Evolutionary conservation across 1,139 yeast species (phyloP), one percentile per base, ranked within the genome.

Genomic region (Candida sp.): DNA sequence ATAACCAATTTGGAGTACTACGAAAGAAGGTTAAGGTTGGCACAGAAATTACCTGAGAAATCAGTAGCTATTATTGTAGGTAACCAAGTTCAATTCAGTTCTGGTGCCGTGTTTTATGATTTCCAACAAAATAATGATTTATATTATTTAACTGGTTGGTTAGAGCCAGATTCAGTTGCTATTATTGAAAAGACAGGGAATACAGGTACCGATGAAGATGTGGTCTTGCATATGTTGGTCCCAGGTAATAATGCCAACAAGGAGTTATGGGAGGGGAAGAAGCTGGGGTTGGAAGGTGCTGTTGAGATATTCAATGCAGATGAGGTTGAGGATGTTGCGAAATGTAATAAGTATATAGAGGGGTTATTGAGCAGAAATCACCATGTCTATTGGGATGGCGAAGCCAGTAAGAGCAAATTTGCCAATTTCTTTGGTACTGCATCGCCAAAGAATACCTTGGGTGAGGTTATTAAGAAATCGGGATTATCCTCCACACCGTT

Each of bases 261-360:
- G 27, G 99, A 93, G 62, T 79, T 85, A 49, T 93, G 99, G 99
- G 97, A 91, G 56, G 99, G 99, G 7, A 83, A 80, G 36, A 77
- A 96, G 53, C 84, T 95, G 34, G 99, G 99, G 1, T 73, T 84
- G 5, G 80, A 82, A 40, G 97, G 96, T 9, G 97, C 87, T 0
- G 68, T 67, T 43, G 91, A 88, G 41, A 78, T 84, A 40, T 93
- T 93, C 68, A 93, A 91, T 61, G 97, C 97, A 3, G 98, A 90
- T 60, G 73, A 74, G 43, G 84, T 87, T 2, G 78, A 76, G 35
- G 77, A 81, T 40, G 73, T 77, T 37, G 68, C 70, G 23, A 59
- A 63, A 7, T 57, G 81, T 8, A 65, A 70, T 4, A 48, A 57
- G 4, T 75, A 79, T 50, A 49, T 87, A 21, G 61, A 64, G 12